Conservation (phyloP, 345 rosid species). For the Citrus australasica region DNA sequence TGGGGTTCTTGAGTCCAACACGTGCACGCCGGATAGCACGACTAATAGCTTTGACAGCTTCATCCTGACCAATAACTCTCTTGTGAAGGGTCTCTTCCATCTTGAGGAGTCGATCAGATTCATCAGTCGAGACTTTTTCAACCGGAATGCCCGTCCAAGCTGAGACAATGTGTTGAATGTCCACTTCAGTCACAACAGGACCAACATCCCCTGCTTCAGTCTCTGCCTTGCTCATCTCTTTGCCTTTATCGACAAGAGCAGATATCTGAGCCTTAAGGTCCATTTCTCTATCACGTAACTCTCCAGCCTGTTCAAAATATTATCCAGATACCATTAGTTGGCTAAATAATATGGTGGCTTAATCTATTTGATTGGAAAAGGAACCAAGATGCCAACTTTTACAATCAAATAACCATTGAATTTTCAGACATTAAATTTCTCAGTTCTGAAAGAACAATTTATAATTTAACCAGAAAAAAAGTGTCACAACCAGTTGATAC, state of each 20-base stretch:
- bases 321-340: not conserved
- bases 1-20: constrained; percentile 96
- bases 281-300: constrained; percentile 88
- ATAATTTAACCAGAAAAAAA: not conserved
- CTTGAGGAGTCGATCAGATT: constrained; percentile 88
- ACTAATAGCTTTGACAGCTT: constrained; percentile 93
- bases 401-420: not conserved
- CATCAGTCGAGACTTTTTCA: constrained; percentile 93
- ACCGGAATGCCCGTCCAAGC: constrained; percentile 99
- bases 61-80: constrained; percentile 94
- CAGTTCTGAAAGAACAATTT: not conserved
- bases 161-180: constrained; percentile 93
- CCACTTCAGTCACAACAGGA: constrained; percentile 75
- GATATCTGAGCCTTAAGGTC: constrained; percentile 89
- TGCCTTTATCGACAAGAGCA: constrained; percentile 78
- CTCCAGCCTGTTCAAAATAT: constrained; percentile 71
- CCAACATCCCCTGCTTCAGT: constrained; percentile 84
- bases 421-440: not conserved
- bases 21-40: constrained; percentile 97
- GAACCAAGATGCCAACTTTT: not conserved
- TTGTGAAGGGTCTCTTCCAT: constrained; percentile 96
- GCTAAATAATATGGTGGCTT: not conserved
- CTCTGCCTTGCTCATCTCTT: constrained; percentile 96
- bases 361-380: not conserved
- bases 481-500: not conserved